Conservation (phyloP, 768 basidiomycete genomes). For the Serendipita sp. region DNA sequence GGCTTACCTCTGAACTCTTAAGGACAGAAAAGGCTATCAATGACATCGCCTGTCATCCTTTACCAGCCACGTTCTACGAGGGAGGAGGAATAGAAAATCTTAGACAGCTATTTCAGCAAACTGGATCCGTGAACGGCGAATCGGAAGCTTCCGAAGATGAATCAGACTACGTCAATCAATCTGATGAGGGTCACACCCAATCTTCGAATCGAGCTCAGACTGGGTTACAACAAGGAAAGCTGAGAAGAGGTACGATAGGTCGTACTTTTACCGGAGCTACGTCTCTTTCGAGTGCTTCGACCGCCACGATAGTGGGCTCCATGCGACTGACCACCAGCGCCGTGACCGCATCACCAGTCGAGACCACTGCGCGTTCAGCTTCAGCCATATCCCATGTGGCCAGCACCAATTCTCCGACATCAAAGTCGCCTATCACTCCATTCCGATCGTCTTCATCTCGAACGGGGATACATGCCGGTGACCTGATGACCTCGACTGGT, state of each 20-base stretch:
- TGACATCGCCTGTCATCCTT: constrained; percentile 87
- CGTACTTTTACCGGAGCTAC: background rate
- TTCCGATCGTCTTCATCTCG: constrained; percentile 22
- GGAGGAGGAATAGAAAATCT: constrained; percentile 79
- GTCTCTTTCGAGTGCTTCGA: constrained; percentile 1
- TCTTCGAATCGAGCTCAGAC: background rate
- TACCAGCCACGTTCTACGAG: constrained; percentile 82
- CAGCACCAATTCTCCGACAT: constrained; percentile 11
- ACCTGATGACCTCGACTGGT: constrained; percentile 45
- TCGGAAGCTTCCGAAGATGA: constrained; percentile 6
- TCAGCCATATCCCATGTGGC: background rate
- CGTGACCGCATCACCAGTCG: background rate
- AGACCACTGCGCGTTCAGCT: background rate
- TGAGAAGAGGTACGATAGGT: background rate
- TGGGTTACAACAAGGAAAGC: background rate
- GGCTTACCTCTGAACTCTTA: constrained; percentile 85
- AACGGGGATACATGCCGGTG: constrained; percentile 56
- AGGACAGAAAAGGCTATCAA: constrained; percentile 96
- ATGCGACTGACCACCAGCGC: constrained; percentile 10
- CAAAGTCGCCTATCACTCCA: constrained; percentile 10
- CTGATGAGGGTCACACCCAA: background rate
- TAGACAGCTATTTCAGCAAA: constrained; percentile 72
- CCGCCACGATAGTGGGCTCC: background rate
- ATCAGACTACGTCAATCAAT: constrained; percentile 8
- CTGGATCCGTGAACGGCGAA: constrained; percentile 17